Evolutionary conservation across 2,329 filamentous ascomycete genomes (phyloP), one percentile per base, ranked within the genome.

Genomic region (Calonectria ilicicola): DNA sequence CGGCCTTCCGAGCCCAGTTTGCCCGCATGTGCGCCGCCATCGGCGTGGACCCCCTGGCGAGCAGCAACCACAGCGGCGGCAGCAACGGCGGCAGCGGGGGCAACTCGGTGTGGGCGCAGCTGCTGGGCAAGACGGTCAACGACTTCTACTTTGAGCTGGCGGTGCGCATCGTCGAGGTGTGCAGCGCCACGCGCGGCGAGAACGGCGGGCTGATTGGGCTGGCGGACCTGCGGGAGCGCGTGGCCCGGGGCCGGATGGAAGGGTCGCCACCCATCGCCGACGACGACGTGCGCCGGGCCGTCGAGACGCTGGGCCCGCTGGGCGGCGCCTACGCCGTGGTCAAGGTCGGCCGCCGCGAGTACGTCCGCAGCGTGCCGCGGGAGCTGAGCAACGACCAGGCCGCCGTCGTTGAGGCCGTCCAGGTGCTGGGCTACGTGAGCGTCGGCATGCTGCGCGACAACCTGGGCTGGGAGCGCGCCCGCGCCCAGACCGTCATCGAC

Each of bases 61-160:
- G 82, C 74, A 86, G 82, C 83, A 80, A 79, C 62, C 76, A 76
- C 32, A 53, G 72, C 62, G 71, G 72, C 29, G 84, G 84, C 49
- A 86, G 84, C 58, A 85, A 87, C 75, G 82, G 86, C 21, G 86
- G 83, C 42, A 87, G 86, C 7, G 87, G 85, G 1, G 53, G 35
- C 2, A 91, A 91, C 21, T 97, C 93, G 71, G 92, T 98, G 72
- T 98, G 97, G 96, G 94, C 95, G 10, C 96, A 98, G 86, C 91
- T 98, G 74, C 89, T 98, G 23, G 97, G 97, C 35, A 91, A 94
- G 72, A 95, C 93, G 79, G 96, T 99, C 78, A 98, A 98, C 82
- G 97, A 99, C 84, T 99, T 99, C 82, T 99, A 98, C 86, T 98
- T 98, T 84, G 96, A 98, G 86, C 91, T 99, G 56, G 97, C 95